Base-by-base conservation (phyloP, 345 rosid species). In the Lagerstroemia speciosa region DNA sequence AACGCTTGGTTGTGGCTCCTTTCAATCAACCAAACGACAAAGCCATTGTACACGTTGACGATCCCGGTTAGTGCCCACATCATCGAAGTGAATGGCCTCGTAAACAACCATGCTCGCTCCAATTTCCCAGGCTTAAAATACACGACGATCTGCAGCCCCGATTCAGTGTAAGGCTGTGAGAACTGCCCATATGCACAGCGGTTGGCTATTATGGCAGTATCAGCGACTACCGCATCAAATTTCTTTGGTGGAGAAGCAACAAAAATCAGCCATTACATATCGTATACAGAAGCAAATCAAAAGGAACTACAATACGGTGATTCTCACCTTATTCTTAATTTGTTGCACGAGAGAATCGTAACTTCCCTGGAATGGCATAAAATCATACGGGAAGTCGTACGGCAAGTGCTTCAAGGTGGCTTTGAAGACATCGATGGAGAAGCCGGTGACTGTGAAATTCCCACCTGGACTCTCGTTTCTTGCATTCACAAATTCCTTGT, bases 21-120 rank as follows among this genome's bases (percentile, higher is more conserved):
- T 48, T 79, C 78, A 1, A 76, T 79, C 24, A 70, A 26, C 82
- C 82, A 75, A 12, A 79, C 75, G 32, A 76, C 82, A 32, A 79
- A 46, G 6, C 77, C 73, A 40, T 67, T 69, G 27, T 70, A 72
- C 29, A 73, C 46, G 32, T 69, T 69, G 53, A 76, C 38, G 14
- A 48, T 14, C 0, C 71, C 69, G 2, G 70, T 73, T 34, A 63
- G 8, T 8, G 33, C 64, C 78, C 74, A 76, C 83, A 76, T 62
- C 24, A 9, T 0, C 14, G 67, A 3, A 29, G 71, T 67, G 55
- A 79, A 79, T 17, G 79, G 79, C 66, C 62, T 69, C 26, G 11
- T 67, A 67, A 75, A 66, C 65, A 75, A 12, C 75, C 75, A 70
- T 8, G 82, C 72, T 36, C 38, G 62, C 57, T 73, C 55, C 19